Percentiles rank a stretch among this genome's conserved stretches.
phyloP scores from a whole-genome alignment of 441 rosid genomes.

The Erodium moschatum region DNA sequence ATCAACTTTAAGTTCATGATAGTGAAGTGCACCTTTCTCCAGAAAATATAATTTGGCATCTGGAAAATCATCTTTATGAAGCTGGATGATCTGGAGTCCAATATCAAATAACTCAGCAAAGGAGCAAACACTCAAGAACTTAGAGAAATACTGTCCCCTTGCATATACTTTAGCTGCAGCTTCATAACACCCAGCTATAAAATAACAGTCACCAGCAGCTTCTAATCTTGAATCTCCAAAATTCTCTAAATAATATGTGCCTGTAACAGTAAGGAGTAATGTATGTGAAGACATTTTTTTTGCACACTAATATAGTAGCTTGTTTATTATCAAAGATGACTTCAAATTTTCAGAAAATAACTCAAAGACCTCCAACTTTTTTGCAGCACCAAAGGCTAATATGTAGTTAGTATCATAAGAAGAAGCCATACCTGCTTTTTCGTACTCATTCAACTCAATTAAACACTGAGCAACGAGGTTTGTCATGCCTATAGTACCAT shows the following conservation, averaged over 20 bases:
- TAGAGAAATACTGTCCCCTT: slow-evolving; percentile 22
- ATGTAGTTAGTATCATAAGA: no score
- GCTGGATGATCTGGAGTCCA: slow-evolving; percentile 19
- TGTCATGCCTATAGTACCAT: no score
- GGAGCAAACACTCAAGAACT: slow-evolving; percentile 31
- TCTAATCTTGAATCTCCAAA: slow-evolving; percentile 29
- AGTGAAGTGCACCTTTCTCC: slow-evolving; percentile 32
- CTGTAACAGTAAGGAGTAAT: slow-evolving; percentile 19
- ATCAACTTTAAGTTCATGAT: slow-evolving; percentile 21
- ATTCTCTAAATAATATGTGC: slow-evolving; percentile 34
- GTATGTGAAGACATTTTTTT: neutral
- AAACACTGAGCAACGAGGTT: slow-evolving; percentile 33
- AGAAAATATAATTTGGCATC: slow-evolving; percentile 19
- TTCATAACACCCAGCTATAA: slow-evolving; percentile 27
- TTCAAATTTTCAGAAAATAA: neutral
- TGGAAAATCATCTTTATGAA: neutral
- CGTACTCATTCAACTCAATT: slow-evolving; percentile 29
- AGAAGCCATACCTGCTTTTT: slow-evolving; percentile 12
- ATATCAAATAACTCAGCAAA: slow-evolving; percentile 35
- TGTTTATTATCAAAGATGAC: neutral
- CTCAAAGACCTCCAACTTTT: neutral
- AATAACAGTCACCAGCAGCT: slow-evolving; percentile 42
- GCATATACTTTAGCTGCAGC: slow-evolving; percentile 45
- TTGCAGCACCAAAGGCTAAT: neutral
- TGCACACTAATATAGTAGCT: neutral